Conservation (phyloP, 192 early-diverging fungal species). For the Coemansia sp. region DNA sequence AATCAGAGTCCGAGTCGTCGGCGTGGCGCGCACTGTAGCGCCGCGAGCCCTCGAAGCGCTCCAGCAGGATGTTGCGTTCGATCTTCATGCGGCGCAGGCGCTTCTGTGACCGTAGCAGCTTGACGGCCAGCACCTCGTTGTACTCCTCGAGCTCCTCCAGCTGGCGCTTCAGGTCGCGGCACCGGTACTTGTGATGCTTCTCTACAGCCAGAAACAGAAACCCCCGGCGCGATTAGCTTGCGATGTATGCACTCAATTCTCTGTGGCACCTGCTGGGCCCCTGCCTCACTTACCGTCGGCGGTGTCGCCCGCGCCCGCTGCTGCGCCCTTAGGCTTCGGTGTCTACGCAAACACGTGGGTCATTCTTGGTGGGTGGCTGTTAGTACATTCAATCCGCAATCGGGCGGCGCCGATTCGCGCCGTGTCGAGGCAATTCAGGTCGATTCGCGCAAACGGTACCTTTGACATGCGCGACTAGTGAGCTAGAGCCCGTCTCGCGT, state of each 20-base stretch:
- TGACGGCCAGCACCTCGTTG: slow-evolving; percentile 45
- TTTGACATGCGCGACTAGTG: neutral
- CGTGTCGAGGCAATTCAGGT: too few relatives aligned
- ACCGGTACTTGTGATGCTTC: slow-evolving; percentile 51
- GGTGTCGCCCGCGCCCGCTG: neutral
- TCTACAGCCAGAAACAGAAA: too few relatives aligned
- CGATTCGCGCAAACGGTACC: neutral
- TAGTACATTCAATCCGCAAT: too few relatives aligned
- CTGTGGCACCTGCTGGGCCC: too few relatives aligned
- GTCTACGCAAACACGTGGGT: neutral
- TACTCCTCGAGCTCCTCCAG: slow-evolving; percentile 51
- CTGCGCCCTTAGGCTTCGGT: neutral
- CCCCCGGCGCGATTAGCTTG: too few relatives aligned
- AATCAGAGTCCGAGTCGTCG: slow-evolving; percentile 34
- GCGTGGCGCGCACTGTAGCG: slow-evolving; percentile 17
- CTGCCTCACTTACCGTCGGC: slow-evolving; percentile 2
- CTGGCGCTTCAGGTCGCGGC: slow-evolving; percentile 48
- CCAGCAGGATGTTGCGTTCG: slow-evolving; percentile 44
- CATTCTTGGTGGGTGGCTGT: too few relatives aligned
- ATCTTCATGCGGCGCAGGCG: slow-evolving; percentile 48
- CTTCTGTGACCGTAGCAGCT: slow-evolving; percentile 41
- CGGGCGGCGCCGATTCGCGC: too few relatives aligned
- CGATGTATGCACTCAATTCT: too few relatives aligned
- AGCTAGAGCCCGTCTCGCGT: neutral
- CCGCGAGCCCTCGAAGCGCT: slow-evolving; percentile 38